Conservation (phyloP, 345 rosid species). For the Murraya paniculata region DNA sequence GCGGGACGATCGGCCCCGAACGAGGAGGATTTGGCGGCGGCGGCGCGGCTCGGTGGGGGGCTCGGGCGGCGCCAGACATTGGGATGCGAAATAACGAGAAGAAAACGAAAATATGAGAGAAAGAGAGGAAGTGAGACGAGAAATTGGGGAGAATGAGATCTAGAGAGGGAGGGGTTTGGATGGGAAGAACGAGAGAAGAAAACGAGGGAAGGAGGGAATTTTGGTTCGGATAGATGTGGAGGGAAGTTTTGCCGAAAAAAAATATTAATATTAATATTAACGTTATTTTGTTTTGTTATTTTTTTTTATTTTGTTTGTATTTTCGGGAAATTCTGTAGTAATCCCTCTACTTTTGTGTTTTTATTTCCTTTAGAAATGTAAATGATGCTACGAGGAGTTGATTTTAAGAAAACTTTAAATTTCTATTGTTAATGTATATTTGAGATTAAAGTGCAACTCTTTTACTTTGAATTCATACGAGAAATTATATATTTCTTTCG, state of each 20-base stretch:
- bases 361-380: background rate
- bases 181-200: conserved; percentile 29
- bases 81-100: conserved; percentile 5
- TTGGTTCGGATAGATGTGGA: conserved; percentile 69
- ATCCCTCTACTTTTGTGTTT: background rate
- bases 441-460: background rate
- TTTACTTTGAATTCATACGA: no score
- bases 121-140: background rate
- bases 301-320: background rate
- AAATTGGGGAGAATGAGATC: conserved; percentile 14
- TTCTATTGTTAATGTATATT: background rate
- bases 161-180: conserved; percentile 11
- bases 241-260: conserved; percentile 44
- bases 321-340: background rate
- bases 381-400: background rate
- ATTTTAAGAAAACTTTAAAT: background rate
- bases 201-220: conserved; percentile 80
- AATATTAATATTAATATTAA: background rate
- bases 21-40: conserved; percentile 30
- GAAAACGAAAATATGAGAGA: background rate
- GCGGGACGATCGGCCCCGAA: conserved; percentile 58
- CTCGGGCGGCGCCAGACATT: conserved; percentile 59
- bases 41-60: conserved; percentile 37
- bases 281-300: background rate
- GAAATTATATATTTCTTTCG: no score